phyloP scores from a whole-genome alignment of 1,139 yeast species.

The Eremothecium sinecaudum region DNA sequence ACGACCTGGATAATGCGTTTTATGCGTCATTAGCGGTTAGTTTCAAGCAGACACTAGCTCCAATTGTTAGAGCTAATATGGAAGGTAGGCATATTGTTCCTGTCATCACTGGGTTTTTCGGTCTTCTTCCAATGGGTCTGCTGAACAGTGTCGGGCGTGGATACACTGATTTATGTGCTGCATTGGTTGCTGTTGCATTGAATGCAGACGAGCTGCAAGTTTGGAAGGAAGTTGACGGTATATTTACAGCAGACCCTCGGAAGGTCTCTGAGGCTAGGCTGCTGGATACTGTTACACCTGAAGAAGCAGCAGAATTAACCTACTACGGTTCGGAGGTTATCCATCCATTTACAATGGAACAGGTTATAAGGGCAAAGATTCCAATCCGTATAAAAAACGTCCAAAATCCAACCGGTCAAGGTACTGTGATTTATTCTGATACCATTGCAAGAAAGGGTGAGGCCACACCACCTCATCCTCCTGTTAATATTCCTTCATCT shows the following conservation, averaged over 20 bases:
- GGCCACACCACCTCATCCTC: constrained; percentile 90
- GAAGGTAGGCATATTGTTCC: constrained; percentile 51
- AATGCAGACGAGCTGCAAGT: constrained; percentile 90
- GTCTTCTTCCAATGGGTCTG: constrained; percentile 88
- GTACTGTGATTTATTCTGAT: constrained; percentile 91
- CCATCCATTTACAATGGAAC: constrained; percentile 99
- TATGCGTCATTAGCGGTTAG: constrained; percentile 53
- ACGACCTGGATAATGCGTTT: constrained; percentile 55
- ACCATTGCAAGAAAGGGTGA: constrained; percentile 78
- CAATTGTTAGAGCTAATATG: constrained; percentile 27
- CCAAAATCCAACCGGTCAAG: constrained; percentile 80
- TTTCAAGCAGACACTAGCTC: constrained; percentile 47
- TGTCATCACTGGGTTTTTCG: constrained; percentile 91
- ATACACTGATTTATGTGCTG: constrained; percentile 95
- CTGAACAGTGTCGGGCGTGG: constrained; percentile 93
- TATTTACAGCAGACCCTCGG: constrained; percentile 95
- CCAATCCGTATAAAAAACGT: constrained; percentile 96
- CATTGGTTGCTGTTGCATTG: constrained; percentile 85
- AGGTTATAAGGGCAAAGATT: constrained; percentile 88
- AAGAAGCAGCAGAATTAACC: constrained; percentile 95
- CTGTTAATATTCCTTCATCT: constrained; percentile 51
- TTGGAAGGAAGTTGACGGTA: constrained; percentile 99
- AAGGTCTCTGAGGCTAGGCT: constrained; percentile 87
- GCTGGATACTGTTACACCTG: constrained; percentile 85
- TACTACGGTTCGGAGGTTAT: constrained; percentile 97